Conservation (phyloP, 2,329 filamentous ascomycete species). For the Cladobotryum mycophilum region DNA sequence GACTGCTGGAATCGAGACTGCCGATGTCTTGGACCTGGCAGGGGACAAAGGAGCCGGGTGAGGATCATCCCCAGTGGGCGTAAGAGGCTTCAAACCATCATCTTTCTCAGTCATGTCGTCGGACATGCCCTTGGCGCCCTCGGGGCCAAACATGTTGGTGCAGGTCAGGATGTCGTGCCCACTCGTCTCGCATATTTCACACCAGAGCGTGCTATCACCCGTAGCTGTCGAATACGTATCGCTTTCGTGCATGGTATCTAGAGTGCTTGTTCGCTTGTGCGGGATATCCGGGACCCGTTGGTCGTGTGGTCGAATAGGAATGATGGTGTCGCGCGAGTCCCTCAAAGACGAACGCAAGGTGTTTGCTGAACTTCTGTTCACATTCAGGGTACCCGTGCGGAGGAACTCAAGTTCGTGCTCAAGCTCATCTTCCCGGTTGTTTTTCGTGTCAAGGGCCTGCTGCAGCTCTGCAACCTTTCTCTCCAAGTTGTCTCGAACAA, state of each 20-base stretch:
- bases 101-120: slow-evolving; percentile 30
- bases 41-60: slow-evolving; percentile 52
- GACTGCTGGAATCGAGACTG: slow-evolving; percentile 32
- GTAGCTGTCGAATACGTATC: slow-evolving; percentile 64
- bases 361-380: slow-evolving; percentile 31
- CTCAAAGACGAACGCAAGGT: slow-evolving; percentile 52
- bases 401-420: slow-evolving; percentile 71
- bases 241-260: slow-evolving; percentile 66
- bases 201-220: slow-evolving; percentile 73
- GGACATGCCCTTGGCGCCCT: slow-evolving; percentile 28
- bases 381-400: slow-evolving; percentile 35
- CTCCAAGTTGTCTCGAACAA: slow-evolving; percentile 60
- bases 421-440: slow-evolving; percentile 71
- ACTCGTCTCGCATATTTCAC: slow-evolving; percentile 88
- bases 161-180: slow-evolving; percentile 94
- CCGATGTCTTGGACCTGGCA: slow-evolving; percentile 38
- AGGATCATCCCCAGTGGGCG: slow-evolving; percentile 37
- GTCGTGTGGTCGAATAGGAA: slow-evolving; percentile 48
- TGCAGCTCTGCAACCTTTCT: slow-evolving; percentile 75
- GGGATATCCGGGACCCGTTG: slow-evolving; percentile 39
- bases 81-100: slow-evolving; percentile 34
- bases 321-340: slow-evolving; percentile 61
- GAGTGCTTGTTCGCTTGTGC: slow-evolving; percentile 47
- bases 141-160: slow-evolving; percentile 73
- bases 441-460: slow-evolving; percentile 65